Evolutionary conservation across 2,329 filamentous ascomycete species (phyloP).

Genomic region (Arthrobotrys musiformis): DNA sequence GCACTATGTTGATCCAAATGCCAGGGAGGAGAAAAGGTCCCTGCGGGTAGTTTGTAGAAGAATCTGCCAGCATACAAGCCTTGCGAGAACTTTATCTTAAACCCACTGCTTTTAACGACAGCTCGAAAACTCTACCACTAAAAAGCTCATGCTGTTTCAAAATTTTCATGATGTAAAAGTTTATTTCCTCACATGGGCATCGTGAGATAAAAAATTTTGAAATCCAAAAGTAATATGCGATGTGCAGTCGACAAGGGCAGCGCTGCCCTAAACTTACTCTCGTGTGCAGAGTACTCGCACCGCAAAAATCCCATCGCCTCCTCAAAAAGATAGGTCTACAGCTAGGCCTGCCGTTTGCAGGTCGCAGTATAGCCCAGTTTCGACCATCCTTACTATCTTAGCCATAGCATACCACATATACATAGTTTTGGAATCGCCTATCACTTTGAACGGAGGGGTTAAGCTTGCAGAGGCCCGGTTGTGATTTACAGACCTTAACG

Average conservation of each 20-base stretch:
- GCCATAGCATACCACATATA: not conserved
- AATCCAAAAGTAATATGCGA: not conserved
- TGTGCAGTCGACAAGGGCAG: not conserved
- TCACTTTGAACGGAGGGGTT: not conserved
- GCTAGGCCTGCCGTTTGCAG: no score
- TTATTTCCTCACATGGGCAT: not conserved
- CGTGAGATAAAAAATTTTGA: not conserved
- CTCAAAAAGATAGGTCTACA: no score
- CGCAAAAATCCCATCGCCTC: no score
- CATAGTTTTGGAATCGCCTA: not conserved
- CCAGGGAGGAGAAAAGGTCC: conserved; percentile 22
- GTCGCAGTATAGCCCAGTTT: not conserved
- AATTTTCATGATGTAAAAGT: not conserved
- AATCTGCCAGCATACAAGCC: not conserved
- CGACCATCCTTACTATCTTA: no score
- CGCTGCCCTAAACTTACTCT: no score
- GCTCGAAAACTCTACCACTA: not conserved
- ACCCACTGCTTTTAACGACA: not conserved
- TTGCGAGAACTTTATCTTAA: conserved; percentile 4
- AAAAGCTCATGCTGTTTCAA: not conserved
- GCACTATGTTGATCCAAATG: not conserved
- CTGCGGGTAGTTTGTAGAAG: conserved; percentile 28
- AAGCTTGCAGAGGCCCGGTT: not conserved
- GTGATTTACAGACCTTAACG: conserved; percentile 22
- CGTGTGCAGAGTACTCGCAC: no score